Base-by-base conservation (phyloP, 441 rosid genomes). In the Macaranga tanarius region DNA sequence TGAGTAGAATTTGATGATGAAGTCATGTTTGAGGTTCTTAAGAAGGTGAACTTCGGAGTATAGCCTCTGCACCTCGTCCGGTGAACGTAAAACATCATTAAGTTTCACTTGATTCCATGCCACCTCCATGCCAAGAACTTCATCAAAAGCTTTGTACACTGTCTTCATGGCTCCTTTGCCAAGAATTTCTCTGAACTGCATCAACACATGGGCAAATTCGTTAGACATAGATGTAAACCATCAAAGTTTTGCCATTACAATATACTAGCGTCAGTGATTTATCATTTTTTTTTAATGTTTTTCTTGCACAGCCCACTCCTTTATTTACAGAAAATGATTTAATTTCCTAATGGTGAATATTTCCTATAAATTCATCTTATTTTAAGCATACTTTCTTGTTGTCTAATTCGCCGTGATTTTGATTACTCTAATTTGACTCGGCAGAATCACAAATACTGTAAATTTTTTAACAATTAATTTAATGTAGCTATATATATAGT, bases 131-230 rank as follows among this genome's bases (percentile, higher is more conserved):
- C 93, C 97, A 73, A 86, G 76, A 67, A 79, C 80, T 76, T 91
- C 89, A 79, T 91, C 95, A 51, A 91, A 88, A 67, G 89, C 97
- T 76, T 70, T 91, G 71, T 89, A 89, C 79, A 91, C 97, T 50
- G 92, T 91, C 85, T 91, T 91, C 92, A 85, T 86, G 47, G 97
- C 97, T 71, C 97, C 97, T 84, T 81, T 88, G 60, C 97, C 97
- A 76, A 91, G 80, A 66, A 89, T 77, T 65, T 91, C 95, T 26
- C 84, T 81, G 28, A 88, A 92, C 99, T 94, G 86, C 82, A 67
- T 26, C 54, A 7, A 59, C 45, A 47, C 15, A 26, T 17, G 13
- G 13, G 25, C 11, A 7, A 50, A n/a, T 7, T 60, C 65, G 31
- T 70, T 26, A 28, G 51, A 28, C 7, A 26, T 19, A 20, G 13